Conservation (phyloP, 257 asterid species). For the Solanum bulbocastanum region DNA sequence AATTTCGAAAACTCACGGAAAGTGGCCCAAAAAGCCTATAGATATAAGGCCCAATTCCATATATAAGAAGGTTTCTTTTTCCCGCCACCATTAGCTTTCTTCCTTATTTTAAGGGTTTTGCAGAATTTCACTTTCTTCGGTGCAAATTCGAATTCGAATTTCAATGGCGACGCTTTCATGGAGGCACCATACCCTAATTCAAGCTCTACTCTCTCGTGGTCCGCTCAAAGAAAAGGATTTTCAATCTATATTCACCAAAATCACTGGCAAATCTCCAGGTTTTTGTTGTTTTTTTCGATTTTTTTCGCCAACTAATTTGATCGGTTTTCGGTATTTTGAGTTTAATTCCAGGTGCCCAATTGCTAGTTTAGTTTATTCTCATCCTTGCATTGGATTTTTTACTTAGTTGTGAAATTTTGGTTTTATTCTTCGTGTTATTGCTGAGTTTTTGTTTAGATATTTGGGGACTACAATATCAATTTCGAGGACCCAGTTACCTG, state of each 20-base stretch:
- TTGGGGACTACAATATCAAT: not conserved
- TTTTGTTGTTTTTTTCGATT: not conserved
- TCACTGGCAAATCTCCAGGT: conserved; percentile 55
- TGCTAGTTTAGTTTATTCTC: not conserved
- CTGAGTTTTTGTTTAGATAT: not conserved
- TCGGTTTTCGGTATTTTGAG: not conserved
- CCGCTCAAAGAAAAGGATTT: conserved; percentile 54
- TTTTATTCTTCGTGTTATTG: not conserved
- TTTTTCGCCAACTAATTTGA: not conserved
- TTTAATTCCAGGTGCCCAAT: not conserved
- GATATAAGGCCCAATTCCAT: not conserved
- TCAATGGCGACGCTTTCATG: conserved; percentile 20
- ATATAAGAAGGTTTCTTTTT: not conserved
- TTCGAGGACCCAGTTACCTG: not conserved
- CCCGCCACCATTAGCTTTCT: not conserved
- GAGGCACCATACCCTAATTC: conserved; percentile 77
- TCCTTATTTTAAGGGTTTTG: not conserved
- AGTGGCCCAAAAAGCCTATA: not conserved
- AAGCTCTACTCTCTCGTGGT: conserved; percentile 68
- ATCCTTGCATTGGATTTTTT: not conserved
- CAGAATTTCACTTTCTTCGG: not conserved
- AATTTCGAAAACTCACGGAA: not conserved
- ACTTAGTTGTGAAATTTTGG: not conserved
- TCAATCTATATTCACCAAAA: conserved; percentile 37
- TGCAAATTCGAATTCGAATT: not conserved